A percentile compares a stretch with the other conserved stretches of the same genome.
Conservation (phyloP, 495 filamentous ascomycete species). For the Jackrogersella multiformis region DNA sequence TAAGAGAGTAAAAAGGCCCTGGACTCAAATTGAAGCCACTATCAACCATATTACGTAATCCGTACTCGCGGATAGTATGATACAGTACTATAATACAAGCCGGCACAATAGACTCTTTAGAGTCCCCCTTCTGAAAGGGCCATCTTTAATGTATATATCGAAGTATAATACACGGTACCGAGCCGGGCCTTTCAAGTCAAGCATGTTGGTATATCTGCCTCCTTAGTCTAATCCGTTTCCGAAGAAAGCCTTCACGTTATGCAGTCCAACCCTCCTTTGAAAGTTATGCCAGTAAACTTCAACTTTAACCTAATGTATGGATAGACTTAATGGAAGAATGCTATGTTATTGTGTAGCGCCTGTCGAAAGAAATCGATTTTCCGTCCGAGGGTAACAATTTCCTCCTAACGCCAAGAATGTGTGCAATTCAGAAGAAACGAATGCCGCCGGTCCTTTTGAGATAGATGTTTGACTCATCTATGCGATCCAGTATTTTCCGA, state of each 20-base stretch:
- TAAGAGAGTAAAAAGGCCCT: background rate
- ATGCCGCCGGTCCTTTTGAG: constrained; percentile 9
- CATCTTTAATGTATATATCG: constrained; percentile 14
- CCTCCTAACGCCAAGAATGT: constrained; percentile 22
- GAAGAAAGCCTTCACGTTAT: constrained; percentile 1
- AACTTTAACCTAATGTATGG: constrained; percentile 18
- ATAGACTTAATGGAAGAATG: constrained; percentile 7
- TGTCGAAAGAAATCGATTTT: constrained; percentile 8
- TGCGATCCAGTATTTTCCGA: constrained; percentile 25
- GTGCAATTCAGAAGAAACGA: constrained; percentile 23
- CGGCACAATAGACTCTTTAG: constrained; percentile 12
- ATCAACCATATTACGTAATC: constrained; percentile 24
- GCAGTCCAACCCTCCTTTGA: background rate
- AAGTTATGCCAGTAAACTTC: constrained; percentile 13
- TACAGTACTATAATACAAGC: constrained; percentile 37
- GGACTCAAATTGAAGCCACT: constrained; percentile 25
- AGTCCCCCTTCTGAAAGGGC: constrained; percentile 13
- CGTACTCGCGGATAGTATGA: constrained; percentile 28
- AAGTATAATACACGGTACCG: constrained; percentile 6
- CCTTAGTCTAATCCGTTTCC: constrained; percentile 11
- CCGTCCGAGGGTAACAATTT: constrained; percentile 4
- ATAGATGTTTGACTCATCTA: constrained; percentile 13
- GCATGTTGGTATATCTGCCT: constrained; percentile 4
- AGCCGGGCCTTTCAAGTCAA: constrained; percentile 5
- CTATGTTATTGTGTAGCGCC: constrained; percentile 10